These are phyloP conservation scores for Xylaria castorea DNA, from an alignment of 495 filamentous ascomycete genomes.

Conservation along the genomic window DNA sequence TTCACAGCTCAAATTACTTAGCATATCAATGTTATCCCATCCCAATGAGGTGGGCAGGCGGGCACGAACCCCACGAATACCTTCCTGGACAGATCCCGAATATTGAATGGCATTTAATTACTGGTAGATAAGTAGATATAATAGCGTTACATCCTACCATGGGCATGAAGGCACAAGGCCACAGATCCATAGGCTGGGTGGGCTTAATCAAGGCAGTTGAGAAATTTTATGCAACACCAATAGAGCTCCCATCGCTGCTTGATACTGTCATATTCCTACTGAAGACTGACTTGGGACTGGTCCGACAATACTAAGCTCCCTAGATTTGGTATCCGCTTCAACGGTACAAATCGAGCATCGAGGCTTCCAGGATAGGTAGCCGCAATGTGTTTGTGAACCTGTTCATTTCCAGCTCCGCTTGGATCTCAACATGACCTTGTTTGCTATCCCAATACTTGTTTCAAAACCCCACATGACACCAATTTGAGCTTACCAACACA, in stretches of 20 bases:
- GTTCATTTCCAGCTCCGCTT: neutral
- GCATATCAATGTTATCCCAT: too few species aligned
- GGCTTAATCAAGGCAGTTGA: neutral
- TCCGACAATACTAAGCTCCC: too few species aligned
- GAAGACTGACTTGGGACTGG: neutral
- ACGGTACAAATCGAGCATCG: neutral
- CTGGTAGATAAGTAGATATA: neutral
- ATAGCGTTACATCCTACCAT: neutral
- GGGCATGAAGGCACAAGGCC: neutral
- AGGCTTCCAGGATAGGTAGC: neutral
- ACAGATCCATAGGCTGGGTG: neutral
- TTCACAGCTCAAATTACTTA: neutral
- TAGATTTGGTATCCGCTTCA: neutral
- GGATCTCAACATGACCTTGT: slow-evolving; percentile 2
- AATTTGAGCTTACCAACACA: too few species aligned
- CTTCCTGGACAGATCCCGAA: neutral
- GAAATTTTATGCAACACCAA: neutral
- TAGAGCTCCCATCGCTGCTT: neutral
- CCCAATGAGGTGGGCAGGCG: neutral
- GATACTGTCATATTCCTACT: neutral
- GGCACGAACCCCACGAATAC: neutral
- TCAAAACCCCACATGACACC: neutral
- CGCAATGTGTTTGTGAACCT: neutral
- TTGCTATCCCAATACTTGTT: slow-evolving; percentile 5
- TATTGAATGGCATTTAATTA: neutral